Base-by-base conservation (phyloP, 2,329 filamentous ascomycete genomes). In the Xylariaceae sp. region DNA sequence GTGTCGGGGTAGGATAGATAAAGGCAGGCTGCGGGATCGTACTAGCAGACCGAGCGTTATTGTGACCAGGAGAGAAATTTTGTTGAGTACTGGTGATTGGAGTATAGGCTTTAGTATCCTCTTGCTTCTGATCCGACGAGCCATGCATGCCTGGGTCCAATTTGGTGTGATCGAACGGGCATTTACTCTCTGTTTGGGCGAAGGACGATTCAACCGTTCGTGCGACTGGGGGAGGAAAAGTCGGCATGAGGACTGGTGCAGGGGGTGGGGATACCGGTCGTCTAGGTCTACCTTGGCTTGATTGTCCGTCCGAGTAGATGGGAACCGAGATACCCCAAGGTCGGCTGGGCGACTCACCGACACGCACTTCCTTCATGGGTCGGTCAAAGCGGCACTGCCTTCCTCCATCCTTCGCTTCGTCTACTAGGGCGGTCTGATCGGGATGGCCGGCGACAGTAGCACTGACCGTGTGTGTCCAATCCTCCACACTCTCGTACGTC, bases 321-420 rank as follows among this genome's bases (percentile, higher is more conserved):
- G 60, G 60, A 34, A 62, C 60, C 26, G 54, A 57, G 32, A 62
- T 62, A 29, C 60, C 60, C 60, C 60, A 62, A 30, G 92, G 92
- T 44, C 92, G 80, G 70, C 88, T 95, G 4, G 92, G 92, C 11
- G 89, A 95, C 71, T 97, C 92, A 43, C 92, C 92, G 27, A 97
- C 85, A n/a, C 92, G 81, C 7, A 97, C 83, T 64, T 96, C 92
- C 67, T 92, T 89, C 50, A 97, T 71, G 0, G 88, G 85, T 44
- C 91, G 82, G 62, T 95, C 90, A 68, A 96, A 96, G 65, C 86
- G 88, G 54, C 85, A 80, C 60, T 84, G 78, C 54, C 90, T 80
- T 44, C 85, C 79, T 31, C 84, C 80, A 2, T 80, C 77, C 9
- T 76, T 74, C 7, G 68, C 68, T 11, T 60, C 72, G 44, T 71